Evolutionary conservation across 2,329 filamentous ascomycete genomes (phyloP).

Genomic region (Zymoseptoria passerinii): DNA sequence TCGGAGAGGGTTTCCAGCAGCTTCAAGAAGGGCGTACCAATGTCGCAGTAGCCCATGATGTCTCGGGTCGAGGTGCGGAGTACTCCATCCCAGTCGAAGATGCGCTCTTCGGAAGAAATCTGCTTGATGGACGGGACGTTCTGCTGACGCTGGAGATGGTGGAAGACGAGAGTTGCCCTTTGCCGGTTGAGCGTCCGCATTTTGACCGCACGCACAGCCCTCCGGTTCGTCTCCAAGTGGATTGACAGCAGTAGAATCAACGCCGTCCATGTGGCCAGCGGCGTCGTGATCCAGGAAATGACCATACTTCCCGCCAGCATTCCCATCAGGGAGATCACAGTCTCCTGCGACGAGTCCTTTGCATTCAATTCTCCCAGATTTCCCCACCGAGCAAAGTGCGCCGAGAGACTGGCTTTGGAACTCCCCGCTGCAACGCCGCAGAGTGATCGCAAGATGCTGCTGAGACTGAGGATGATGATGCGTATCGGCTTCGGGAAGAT

Average conservation of each 20-base stretch:
- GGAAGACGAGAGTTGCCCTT: slow-evolving; percentile 69
- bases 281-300: slow-evolving; percentile 65
- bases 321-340: slow-evolving; percentile 77
- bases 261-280: slow-evolving; percentile 62
- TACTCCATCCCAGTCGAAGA: slow-evolving; percentile 57
- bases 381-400: slow-evolving; percentile 79
- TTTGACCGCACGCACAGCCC: slow-evolving; percentile 72
- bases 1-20: slow-evolving; percentile 18
- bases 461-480: slow-evolving; percentile 50
- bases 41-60: slow-evolving; percentile 46
- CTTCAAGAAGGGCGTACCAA: slow-evolving; percentile 38
- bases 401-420: slow-evolving; percentile 81
- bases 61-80: slow-evolving; percentile 46
- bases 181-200: slow-evolving; percentile 82
- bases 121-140: slow-evolving; percentile 54
- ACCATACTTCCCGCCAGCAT: slow-evolving; percentile 79
- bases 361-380: slow-evolving; percentile 92
- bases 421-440: slow-evolving; percentile 88
- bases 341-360: slow-evolving; percentile 92
- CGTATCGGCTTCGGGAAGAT: slow-evolving; percentile 54
- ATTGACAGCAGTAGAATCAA: slow-evolving; percentile 64
- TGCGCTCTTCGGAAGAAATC: slow-evolving; percentile 51
- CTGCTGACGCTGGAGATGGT: slow-evolving; percentile 37
- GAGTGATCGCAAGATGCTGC: slow-evolving; percentile 56
- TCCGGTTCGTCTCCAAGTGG: slow-evolving; percentile 79